phyloP scores from a whole-genome alignment of 2,329 filamentous ascomycete genomes.

The Mollisiaceae sp. region DNA sequence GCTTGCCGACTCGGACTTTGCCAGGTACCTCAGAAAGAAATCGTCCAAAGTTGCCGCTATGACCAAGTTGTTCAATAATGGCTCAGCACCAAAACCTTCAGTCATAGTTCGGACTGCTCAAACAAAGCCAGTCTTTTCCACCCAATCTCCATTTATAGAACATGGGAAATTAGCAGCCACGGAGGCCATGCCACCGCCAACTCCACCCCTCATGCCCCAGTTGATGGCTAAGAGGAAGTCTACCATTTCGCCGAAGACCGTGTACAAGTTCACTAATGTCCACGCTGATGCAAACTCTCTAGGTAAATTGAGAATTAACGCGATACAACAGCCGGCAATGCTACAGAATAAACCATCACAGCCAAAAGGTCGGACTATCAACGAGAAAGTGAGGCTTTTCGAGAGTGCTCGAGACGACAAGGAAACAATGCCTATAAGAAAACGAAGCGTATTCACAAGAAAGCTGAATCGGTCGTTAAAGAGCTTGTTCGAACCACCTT shows the following conservation, averaged over 20 bases:
- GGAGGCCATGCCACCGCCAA: background rate
- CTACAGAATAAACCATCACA: slow-evolving; percentile 17
- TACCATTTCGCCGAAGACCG: background rate
- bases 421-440: slow-evolving; percentile 9
- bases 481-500: slow-evolving; percentile 29
- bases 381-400: slow-evolving; percentile 36
- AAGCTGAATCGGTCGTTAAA: slow-evolving; percentile 28
- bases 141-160: background rate
- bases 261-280: background rate
- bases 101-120: background rate
- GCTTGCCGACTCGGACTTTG: background rate
- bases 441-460: slow-evolving; percentile 21
- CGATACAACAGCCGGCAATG: background rate
- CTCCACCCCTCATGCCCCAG: slow-evolving; percentile 2
- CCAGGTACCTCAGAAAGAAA: slow-evolving; percentile 9
- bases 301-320: background rate
- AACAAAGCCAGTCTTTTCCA: background rate
- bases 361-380: slow-evolving; percentile 30
- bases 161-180: background rate
- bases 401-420: background rate
- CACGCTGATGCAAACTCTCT: background rate
- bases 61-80: slow-evolving; percentile 34
- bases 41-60: slow-evolving; percentile 34
- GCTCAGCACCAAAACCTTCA: slow-evolving; percentile 14
- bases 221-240: background rate